phyloP scores from a whole-genome alignment of 768 basidiomycete species.

The Leccinum broughii region DNA sequence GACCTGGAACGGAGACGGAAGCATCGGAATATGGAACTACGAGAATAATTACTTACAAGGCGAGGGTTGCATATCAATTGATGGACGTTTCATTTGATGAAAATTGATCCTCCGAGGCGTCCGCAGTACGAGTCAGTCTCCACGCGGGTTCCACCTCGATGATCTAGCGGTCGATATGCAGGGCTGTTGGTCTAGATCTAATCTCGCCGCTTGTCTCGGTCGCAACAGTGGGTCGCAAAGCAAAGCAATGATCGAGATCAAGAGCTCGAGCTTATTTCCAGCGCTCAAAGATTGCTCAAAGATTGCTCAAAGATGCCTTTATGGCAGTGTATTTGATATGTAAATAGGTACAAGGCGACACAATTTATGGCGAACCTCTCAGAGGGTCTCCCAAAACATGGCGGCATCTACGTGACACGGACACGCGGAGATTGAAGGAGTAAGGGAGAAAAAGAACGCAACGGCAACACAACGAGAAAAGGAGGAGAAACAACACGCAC shows the following conservation, averaged over 20 bases:
- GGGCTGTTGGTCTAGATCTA: neutral
- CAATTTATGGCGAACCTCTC: neutral
- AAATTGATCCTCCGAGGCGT: neutral
- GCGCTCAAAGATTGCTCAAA: neutral
- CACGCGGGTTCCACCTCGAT: neutral
- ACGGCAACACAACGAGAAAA: neutral
- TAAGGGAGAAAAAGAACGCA: neutral
- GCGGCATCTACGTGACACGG: slow-evolving; percentile 1
- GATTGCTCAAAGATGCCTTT: neutral
- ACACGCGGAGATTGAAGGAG: neutral
- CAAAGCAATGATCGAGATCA: neutral
- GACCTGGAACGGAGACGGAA: neutral
- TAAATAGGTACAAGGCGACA: neutral
- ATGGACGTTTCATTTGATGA: neutral
- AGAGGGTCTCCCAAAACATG: neutral
- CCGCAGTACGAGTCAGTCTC: neutral
- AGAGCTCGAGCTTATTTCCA: neutral
- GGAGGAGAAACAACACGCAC: neutral
- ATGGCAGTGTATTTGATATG: neutral
- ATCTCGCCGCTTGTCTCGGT: neutral
- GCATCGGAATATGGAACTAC: slow-evolving; percentile 7
- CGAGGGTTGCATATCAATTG: slow-evolving; percentile 21
- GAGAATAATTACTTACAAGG: slow-evolving; percentile 30
- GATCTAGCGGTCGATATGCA: neutral
- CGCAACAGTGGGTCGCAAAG: neutral